A percentile compares a stretch with the other conserved stretches of the same genome.
These are phyloP conservation scores for Cystobasidium sp. DNA, from an alignment of 1,284 basidiomycete genomes.

Conservation along the genomic window DNA sequence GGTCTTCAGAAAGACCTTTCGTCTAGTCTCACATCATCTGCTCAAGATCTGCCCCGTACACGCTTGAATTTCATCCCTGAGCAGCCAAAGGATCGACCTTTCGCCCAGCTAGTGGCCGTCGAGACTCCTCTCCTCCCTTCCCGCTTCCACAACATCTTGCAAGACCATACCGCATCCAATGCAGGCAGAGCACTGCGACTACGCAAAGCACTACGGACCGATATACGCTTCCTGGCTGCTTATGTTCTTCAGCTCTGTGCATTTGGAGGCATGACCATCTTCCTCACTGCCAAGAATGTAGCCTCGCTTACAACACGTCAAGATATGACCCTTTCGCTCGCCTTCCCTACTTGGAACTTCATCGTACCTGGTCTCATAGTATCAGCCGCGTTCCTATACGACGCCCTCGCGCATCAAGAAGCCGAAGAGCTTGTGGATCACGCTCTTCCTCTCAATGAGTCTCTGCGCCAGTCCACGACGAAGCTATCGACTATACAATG, in stretches of 20 bases:
- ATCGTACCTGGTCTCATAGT: too few relatives aligned
- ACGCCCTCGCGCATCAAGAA: too few relatives aligned
- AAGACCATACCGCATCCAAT: background rate
- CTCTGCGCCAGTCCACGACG: too few relatives aligned
- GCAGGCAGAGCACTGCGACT: background rate
- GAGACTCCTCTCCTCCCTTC: slow-evolving; percentile 8
- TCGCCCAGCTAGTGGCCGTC: background rate
- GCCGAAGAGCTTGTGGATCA: too few relatives aligned
- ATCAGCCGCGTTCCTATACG: too few relatives aligned
- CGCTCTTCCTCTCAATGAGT: too few relatives aligned
- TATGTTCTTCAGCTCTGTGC: background rate
- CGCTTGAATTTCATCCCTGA: background rate
- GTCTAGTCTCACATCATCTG: too few relatives aligned
- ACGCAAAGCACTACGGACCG: background rate
- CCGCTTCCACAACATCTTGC: slow-evolving; percentile 8
- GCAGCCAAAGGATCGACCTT: slow-evolving; percentile 10
- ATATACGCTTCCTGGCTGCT: background rate
- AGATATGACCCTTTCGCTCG: too few relatives aligned
- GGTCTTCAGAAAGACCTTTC: too few relatives aligned
- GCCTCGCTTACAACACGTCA: too few relatives aligned
- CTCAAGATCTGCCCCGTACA: background rate
- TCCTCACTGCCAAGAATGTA: background rate
- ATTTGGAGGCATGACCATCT: background rate
- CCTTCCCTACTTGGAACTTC: too few relatives aligned
- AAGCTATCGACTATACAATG: too few relatives aligned